phyloP scores from a whole-genome alignment of 129 eudicot species.

The Arctium lappa region DNA sequence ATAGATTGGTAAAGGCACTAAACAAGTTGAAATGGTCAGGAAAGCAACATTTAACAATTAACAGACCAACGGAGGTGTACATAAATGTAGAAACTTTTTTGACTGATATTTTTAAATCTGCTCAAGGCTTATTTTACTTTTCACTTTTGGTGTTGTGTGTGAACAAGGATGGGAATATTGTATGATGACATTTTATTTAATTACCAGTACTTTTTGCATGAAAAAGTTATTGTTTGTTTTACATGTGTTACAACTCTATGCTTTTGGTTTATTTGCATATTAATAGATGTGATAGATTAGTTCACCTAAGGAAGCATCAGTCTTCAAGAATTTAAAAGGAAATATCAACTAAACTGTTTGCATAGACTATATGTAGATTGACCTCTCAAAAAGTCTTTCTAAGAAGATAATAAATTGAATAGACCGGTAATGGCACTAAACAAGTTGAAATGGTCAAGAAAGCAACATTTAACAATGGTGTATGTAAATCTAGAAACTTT shows the following conservation, averaged over 20 bases:
- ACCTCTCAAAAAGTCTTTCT: no score
- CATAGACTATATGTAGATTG: background rate
- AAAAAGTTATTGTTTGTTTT: background rate
- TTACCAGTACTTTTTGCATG: background rate
- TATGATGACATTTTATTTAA: background rate
- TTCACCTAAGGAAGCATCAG: background rate
- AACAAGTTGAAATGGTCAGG: background rate
- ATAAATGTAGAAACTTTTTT: background rate
- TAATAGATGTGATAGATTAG: background rate
- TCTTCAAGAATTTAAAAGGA: background rate
- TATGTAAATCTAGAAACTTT: no score
- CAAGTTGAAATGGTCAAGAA: background rate
- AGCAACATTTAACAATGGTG: background rate
- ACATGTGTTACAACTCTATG: background rate
- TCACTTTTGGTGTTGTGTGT: background rate
- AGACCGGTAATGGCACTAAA: background rate
- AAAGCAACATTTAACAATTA: background rate
- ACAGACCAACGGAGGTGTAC: background rate
- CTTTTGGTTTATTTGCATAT: conserved; percentile 1
- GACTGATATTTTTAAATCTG: background rate
- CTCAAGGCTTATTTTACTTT: background rate
- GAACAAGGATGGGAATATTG: background rate
- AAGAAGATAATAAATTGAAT: no score
- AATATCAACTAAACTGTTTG: background rate
- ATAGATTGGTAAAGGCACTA: background rate